Conservation (phyloP, 805 yeast genomes). For the Ogataea siamensis region DNA sequence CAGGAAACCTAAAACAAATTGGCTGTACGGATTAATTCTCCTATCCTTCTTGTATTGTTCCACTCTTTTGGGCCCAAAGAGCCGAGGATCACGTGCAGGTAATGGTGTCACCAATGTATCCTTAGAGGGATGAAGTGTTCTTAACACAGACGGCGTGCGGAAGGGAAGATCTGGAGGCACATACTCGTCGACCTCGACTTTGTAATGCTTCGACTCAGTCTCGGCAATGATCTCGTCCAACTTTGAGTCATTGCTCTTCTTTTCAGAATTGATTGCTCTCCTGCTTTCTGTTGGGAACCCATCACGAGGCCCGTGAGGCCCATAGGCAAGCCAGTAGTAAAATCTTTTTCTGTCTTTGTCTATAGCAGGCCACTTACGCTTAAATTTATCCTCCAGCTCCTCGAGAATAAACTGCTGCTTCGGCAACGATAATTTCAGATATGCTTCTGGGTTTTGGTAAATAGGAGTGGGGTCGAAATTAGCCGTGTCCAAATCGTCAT, state of each 20-base stretch:
- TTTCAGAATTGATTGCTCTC: constrained; percentile 4
- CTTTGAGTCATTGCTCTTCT: not conserved
- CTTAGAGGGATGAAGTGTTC: constrained; percentile 29
- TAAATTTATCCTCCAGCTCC: constrained; percentile 42
- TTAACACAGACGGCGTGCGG: constrained; percentile 37
- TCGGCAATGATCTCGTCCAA: constrained; percentile 16
- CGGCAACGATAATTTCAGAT: constrained; percentile 39
- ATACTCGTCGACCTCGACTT: constrained; percentile 9
- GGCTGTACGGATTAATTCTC: constrained; percentile 57
- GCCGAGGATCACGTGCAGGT: constrained; percentile 36
- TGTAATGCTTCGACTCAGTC: constrained; percentile 3
- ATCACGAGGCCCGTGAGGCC: constrained; percentile 69
- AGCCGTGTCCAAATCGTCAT: constrained; percentile 31
- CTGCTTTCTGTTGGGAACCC: constrained; percentile 36
- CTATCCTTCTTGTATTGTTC: constrained; percentile 45
- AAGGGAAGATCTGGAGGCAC: constrained; percentile 64
- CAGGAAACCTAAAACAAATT: constrained; percentile 49
- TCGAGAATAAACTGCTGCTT: constrained; percentile 58
- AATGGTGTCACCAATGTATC: constrained; percentile 35
- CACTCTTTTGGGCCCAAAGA: constrained; percentile 41
- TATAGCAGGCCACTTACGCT: constrained; percentile 54
- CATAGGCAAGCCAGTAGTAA: constrained; percentile 62
- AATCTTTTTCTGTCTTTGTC: constrained; percentile 50
- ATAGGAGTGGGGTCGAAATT: constrained; percentile 35
- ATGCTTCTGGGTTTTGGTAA: constrained; percentile 31